phyloP scores from a whole-genome alignment of 805 yeast genomes.

The Wickerhamiella azymoides region DNA sequence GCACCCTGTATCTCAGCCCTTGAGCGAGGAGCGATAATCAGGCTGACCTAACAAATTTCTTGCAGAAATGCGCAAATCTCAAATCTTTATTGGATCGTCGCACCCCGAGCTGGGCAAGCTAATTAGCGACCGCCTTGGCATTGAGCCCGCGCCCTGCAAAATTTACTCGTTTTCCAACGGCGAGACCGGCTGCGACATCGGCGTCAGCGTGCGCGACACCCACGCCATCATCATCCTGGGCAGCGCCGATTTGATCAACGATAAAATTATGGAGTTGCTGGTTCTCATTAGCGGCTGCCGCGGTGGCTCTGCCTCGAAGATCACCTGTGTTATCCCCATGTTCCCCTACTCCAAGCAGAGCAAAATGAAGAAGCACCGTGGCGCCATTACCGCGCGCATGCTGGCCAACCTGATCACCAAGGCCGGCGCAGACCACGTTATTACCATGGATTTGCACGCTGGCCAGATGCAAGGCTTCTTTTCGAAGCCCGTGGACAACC shows the following conservation, averaged over 20 bases:
- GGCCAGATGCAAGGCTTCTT: conserved; percentile 99
- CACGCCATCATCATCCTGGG: conserved; percentile 90
- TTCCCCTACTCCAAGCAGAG: conserved; percentile 95
- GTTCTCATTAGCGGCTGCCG: conserved; percentile 90
- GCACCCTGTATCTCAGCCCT: too few species aligned
- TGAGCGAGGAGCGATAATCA: too few species aligned
- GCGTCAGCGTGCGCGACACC: conserved; percentile 90
- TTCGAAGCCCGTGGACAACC: conserved; percentile 90
- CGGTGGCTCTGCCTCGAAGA: conserved; percentile 96
- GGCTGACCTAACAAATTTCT: too few species aligned
- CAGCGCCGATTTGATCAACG: conserved; percentile 77
- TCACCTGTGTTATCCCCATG: conserved; percentile 93
- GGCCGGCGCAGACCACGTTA: conserved; percentile 99
- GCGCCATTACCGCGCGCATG: conserved; percentile 97
- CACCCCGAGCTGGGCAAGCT: conserved; percentile 88
- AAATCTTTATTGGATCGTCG: conserved; percentile 90
- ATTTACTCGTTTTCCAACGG: conserved; percentile 91
- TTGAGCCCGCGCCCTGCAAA: conserved; percentile 85
- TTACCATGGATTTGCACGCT: conserved; percentile 91
- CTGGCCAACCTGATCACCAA: conserved; percentile 84
- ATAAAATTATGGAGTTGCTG: conserved; percentile 89
- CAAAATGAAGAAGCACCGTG: conserved; percentile 97
- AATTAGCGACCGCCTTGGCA: conserved; percentile 83
- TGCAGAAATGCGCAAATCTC: conserved; percentile 76
- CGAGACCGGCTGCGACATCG: conserved; percentile 91